Evolutionary conservation across 1,284 basidiomycete species (phyloP).

Genomic region (Rhodotorula sp.): DNA sequence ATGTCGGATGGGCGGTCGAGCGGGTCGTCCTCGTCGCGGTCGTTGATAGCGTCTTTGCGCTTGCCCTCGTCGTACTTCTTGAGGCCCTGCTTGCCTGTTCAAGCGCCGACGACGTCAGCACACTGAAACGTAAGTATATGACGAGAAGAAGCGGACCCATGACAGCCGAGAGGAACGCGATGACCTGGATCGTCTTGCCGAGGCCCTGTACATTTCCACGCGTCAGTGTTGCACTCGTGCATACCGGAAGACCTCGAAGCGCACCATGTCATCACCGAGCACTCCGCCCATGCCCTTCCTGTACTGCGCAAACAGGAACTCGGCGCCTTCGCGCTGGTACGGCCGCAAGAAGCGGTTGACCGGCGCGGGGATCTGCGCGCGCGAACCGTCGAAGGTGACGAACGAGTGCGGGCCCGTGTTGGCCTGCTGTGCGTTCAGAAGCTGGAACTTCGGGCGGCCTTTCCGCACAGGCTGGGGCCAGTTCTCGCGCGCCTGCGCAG

Average conservation of each 20-base stretch:
- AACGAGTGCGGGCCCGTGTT: conserved; percentile 25
- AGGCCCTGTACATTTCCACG: conserved; percentile 62
- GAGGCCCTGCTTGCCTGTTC: conserved; percentile 62
- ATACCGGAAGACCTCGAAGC: conserved; percentile 22
- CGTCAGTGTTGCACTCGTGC: not conserved
- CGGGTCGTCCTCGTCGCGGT: conserved; percentile 65
- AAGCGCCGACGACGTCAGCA: not conserved
- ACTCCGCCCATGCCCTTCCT: conserved; percentile 62
- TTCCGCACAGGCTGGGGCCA: conserved; percentile 10
- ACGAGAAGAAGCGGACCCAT: conserved; percentile 56
- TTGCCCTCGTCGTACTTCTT: conserved; percentile 69
- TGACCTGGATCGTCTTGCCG: conserved; percentile 98
- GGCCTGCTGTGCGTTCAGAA: conserved; percentile 29
- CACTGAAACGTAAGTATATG: too few species aligned
- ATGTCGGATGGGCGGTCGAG: conserved; percentile 63
- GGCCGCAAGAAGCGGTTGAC: conserved; percentile 78
- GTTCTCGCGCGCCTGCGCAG: not conserved
- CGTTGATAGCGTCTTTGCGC: conserved; percentile 61
- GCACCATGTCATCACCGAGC: conserved; percentile 86
- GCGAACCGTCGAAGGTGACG: conserved; percentile 2
- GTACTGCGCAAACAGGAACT: conserved; percentile 72
- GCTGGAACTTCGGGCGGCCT: conserved; percentile 35
- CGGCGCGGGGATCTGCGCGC: conserved; percentile 59
- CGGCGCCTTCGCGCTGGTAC: conserved; percentile 79
- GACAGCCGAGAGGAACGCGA: conserved; percentile 86